Conservation (phyloP, 1,284 basidiomycete genomes). For the Trichosporon sp. region DNA sequence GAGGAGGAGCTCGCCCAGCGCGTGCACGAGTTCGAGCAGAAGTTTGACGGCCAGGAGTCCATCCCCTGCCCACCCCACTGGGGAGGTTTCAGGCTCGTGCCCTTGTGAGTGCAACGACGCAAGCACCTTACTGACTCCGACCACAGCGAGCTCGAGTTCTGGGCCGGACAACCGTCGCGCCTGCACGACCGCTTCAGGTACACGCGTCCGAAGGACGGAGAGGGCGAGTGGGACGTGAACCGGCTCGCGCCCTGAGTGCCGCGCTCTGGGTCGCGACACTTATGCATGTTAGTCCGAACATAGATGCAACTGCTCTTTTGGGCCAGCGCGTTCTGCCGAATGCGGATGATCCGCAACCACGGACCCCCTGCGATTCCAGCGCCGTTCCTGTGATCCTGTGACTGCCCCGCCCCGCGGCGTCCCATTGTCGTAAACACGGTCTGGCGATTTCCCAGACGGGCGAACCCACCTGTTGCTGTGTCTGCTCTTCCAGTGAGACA, state of each 20-base stretch:
- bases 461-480: background rate
- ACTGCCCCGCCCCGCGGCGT: background rate
- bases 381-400: background rate
- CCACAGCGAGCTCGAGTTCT: constrained; percentile 76
- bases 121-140: constrained; percentile 7
- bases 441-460: background rate
- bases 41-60: constrained; percentile 57
- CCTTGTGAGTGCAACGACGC: constrained; percentile 60
- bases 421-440: background rate
- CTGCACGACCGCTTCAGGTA: constrained; percentile 86
- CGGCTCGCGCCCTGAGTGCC: constrained; percentile 62
- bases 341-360: background rate
- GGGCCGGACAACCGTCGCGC: constrained; percentile 83
- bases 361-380: background rate
- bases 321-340: background rate
- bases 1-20: constrained; percentile 65
- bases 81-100: constrained; percentile 93
- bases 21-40: constrained; percentile 59
- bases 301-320: background rate
- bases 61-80: constrained; percentile 85
- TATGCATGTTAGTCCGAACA: background rate
- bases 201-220: constrained; percentile 56
- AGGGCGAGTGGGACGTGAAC: constrained; percentile 67
- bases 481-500: background rate
- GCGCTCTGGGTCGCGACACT: background rate